A percentile compares a stretch with the other conserved stretches of the same genome.
These are phyloP conservation scores for Physaria fendleri DNA, from an alignment of 345 rosid species.

Conservation along the genomic window DNA sequence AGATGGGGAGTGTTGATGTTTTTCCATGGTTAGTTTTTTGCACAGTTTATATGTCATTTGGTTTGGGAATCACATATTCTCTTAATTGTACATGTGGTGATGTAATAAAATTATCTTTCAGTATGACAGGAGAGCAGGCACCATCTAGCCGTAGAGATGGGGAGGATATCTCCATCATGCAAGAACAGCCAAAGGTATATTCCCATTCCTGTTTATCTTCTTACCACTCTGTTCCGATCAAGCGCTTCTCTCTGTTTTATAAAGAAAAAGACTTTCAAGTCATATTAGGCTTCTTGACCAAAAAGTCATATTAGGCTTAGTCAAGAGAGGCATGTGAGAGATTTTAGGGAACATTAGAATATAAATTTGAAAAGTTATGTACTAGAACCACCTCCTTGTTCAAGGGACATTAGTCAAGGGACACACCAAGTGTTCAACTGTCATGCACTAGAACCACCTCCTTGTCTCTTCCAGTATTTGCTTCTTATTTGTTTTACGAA, in stretches of 20 bases:
- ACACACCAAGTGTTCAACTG: neutral
- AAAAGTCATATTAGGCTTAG: conserved; percentile 10
- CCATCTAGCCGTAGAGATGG: conserved; percentile 95
- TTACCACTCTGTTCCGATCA: neutral
- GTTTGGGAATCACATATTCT: no score
- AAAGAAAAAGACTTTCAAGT: neutral
- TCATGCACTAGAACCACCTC: conserved; percentile 16
- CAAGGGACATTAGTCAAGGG: no score
- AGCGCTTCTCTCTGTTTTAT: neutral
- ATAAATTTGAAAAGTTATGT: neutral
- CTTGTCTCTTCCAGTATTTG: conserved; percentile 2
- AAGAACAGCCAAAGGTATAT: conserved; percentile 58
- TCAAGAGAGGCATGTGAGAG: neutral
- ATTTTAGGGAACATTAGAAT: neutral
- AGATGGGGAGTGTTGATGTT: conserved; percentile 88
- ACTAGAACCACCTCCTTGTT: conserved; percentile 3
- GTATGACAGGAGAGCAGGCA: conserved; percentile 94
- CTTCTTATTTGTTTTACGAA: neutral
- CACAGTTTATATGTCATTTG: no score
- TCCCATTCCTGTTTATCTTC: conserved; percentile 4
- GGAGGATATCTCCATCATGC: conserved; percentile 52
- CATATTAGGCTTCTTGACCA: conserved; percentile 6
- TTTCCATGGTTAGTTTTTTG: no score
- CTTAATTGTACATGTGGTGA: conserved; percentile 11
- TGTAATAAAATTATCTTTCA: conserved; percentile 37